Evolutionary conservation across 805 yeast genomes (phyloP), one percentile per base, ranked within the genome.

Genomic region (Teunomyces panamensis): DNA sequence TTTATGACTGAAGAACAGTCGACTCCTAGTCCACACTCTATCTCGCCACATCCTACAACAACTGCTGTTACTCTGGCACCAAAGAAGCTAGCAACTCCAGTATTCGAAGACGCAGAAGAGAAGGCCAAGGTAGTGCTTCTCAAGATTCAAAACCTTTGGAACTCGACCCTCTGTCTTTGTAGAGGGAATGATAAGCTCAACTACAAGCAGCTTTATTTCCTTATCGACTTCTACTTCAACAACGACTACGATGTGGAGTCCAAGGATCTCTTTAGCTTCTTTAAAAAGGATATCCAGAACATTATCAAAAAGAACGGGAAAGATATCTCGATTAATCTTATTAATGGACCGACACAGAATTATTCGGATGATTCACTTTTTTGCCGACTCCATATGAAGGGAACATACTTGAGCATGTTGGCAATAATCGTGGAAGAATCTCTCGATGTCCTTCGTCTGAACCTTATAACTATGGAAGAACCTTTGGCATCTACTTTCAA

Each of bases 351-450:
- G 16, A 6, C 45, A 13, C 39, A 49, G 8, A 36, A 44, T 1
- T 42, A 43, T 46, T 36, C 54, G 10, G 67, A 62, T 14, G 51
- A 49, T 4, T 55, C 55, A 16, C 49, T 48, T n/a, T 50, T 53
- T 42, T 39, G 41, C 26, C 47, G 44, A n/a, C 52, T 65, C 29
- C 52, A 53, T 13, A 32, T 58, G 14, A 60, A 59, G 42, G 68
- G 72, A 3, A 48, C 65, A 0, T 68, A 57, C 45, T 44, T 69
- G 36, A 53, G 63, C 33, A 60, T 71, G 60, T 51, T 69, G 11
- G 59, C 62, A 1, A 42, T 71, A 13, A 56, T 70, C 1, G 55
- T 69, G 3, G 69, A 67, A 39, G 74, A 70, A 45, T 47, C 66
- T 1, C 52, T 68, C 14, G 63, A 59, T 9, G 35, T 49, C 10